Base-by-base conservation (phyloP, 2,329 filamentous ascomycete genomes). In the Aciculosporium take region DNA sequence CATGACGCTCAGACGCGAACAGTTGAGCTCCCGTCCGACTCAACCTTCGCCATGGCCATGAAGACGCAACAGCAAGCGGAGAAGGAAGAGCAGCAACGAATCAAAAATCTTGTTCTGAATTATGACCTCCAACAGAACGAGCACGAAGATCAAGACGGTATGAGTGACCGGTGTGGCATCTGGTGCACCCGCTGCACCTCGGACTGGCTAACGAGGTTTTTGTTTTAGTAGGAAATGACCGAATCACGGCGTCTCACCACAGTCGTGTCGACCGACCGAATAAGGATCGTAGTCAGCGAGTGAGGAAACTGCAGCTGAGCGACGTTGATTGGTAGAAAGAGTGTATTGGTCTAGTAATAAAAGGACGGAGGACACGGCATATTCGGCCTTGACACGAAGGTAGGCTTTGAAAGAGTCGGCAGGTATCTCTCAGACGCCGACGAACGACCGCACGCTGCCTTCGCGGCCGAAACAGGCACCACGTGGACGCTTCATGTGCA, bases 91-190 rank as follows among this genome's bases (percentile, higher is more conserved):
- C 89, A 98, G 60, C 87, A 95, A 60, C 84, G 91, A 47, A 98
- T 98, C 75, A 98, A 98, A 68, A 94, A 86, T 55, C 71, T 98
- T 35, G 91, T 98, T 41, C 69, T 98, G 51, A 96, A 95, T 62
- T 94, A 95, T 57, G 91, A 98, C 63, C 76, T 94, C 56, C 79
- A 85, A 39, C 87, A 93, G 54, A 80, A 69, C 51, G 84, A 93
- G 56, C 80, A 69, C 51, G 84, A 93, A 56, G 80, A 87, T 49
- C 65, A 71, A 54, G 84, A 91, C 67, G 81, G 86, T 93, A 73
- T 76, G 38, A 30, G 9, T 12, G 31, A 30, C 30, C 17, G 31
- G 8, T 25, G 8, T 25, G 39, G 18, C 5, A 20, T n/a, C n/a
- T 33, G n/a, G n/a, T n/a, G n/a, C n/a, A n/a, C n/a, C n/a, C n/a